These are phyloP conservation scores for Coniosporium apollinis DNA, from an alignment of 495 filamentous ascomycete species.

Conservation along the genomic window DNA sequence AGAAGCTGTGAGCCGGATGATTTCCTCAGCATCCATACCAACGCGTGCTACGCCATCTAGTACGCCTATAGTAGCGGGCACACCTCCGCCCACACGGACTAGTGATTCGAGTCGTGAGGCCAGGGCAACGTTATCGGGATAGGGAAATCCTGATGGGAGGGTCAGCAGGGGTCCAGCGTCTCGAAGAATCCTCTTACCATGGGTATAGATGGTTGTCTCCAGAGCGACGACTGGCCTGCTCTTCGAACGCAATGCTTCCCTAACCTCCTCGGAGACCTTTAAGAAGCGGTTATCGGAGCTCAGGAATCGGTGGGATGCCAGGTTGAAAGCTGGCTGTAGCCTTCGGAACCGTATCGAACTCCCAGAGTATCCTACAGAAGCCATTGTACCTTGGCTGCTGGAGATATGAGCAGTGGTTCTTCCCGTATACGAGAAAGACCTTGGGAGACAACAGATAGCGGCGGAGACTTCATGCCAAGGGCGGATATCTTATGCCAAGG, in stretches of 20 bases:
- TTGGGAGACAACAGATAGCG: too few relatives aligned
- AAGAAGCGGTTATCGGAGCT: constrained; percentile 29
- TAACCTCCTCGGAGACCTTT: constrained; percentile 66
- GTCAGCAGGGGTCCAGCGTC: background rate
- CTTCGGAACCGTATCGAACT: too few relatives aligned
- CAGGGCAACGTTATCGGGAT: constrained; percentile 61
- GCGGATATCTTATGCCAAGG: too few relatives aligned
- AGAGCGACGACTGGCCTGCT: constrained; percentile 69
- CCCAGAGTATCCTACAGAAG: too few relatives aligned
- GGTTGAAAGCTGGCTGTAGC: too few relatives aligned
- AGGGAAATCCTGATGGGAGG: constrained; percentile 56
- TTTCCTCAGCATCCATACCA: constrained; percentile 51
- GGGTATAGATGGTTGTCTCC: constrained; percentile 79
- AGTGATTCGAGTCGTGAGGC: constrained; percentile 53
- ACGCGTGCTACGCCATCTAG: constrained; percentile 66
- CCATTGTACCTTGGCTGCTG: too few relatives aligned
- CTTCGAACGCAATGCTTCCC: constrained; percentile 49
- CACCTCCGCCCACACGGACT: constrained; percentile 61
- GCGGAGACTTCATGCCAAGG: too few relatives aligned
- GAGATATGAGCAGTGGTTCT: too few relatives aligned
- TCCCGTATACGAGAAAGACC: too few relatives aligned
- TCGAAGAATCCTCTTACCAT: constrained; percentile 32
- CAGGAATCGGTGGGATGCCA: too few relatives aligned
- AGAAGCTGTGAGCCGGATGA: constrained; percentile 50
- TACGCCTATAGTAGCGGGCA: constrained; percentile 86